phyloP scores from a whole-genome alignment of 2,329 filamentous ascomycete genomes.

The Exophiala calicioides region DNA sequence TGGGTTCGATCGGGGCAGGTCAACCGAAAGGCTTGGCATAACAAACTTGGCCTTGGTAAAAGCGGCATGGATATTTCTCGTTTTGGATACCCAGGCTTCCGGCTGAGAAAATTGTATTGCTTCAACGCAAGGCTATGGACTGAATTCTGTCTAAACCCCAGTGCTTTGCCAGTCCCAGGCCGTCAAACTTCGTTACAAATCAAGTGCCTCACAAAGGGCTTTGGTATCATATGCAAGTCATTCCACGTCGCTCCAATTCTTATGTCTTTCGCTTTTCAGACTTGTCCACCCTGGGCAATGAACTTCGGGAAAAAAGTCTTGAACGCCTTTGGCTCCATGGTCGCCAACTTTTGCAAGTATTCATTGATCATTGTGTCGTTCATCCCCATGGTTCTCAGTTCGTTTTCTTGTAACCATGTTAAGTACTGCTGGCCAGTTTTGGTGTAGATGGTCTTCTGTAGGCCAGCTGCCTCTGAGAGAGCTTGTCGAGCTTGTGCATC shows the following conservation, averaged over 20 bases:
- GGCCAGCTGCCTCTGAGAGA: conserved; percentile 77
- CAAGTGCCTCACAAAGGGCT: conserved; percentile 7
- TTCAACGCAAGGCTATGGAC: neutral
- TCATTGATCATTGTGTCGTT: conserved; percentile 48
- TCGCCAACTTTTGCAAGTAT: conserved; percentile 47
- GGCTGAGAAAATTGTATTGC: neutral
- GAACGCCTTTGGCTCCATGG: conserved; percentile 48
- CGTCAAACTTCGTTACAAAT: conserved; percentile 2
- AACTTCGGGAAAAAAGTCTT: conserved; percentile 49
- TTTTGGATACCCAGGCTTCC: neutral
- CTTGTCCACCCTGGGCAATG: conserved; percentile 30
- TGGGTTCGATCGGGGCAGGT: conserved; percentile 16
- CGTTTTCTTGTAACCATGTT: conserved; percentile 46
- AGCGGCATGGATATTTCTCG: neutral
- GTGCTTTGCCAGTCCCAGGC: neutral
- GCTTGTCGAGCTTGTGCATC: conserved; percentile 90
- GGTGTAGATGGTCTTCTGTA: conserved; percentile 86
- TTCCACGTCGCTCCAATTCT: conserved; percentile 7
- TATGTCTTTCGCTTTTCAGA: conserved; percentile 19
- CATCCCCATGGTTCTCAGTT: conserved; percentile 52
- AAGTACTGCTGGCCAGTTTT: conserved; percentile 87
- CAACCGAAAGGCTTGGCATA: conserved; percentile 13
- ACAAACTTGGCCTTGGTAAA: too few species aligned
- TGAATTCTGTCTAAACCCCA: neutral
- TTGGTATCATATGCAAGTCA: conserved; percentile 27